A percentile compares a stretch with the other conserved stretches of the same genome.
Evolutionary conservation across 768 basidiomycete species (phyloP).

Genomic region (Pulveroboletus ravenelii): DNA sequence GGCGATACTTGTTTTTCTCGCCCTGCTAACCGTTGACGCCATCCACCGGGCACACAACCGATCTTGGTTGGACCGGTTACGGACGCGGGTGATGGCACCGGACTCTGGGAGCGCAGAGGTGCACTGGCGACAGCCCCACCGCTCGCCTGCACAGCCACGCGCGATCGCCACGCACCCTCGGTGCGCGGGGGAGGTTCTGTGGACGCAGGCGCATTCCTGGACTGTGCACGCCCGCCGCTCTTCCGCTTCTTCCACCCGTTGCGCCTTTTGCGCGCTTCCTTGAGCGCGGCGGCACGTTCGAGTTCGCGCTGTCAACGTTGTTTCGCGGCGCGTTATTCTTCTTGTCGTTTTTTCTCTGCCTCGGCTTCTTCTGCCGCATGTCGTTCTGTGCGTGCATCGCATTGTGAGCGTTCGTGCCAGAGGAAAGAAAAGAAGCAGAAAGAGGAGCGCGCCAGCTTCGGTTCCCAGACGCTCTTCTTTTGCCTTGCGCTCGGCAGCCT

Average conservation of each 20-base stretch:
- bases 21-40: slow-evolving; percentile 45
- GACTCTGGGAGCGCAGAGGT: slow-evolving; percentile 39
- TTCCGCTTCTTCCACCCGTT: slow-evolving; percentile 69
- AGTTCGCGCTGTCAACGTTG: slow-evolving; percentile 50
- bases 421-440: not conserved
- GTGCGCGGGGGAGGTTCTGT: slow-evolving; percentile 12
- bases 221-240: slow-evolving; percentile 39
- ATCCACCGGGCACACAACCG: slow-evolving; percentile 35
- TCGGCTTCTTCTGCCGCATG: slow-evolving; percentile 55
- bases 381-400: slow-evolving; percentile 36
- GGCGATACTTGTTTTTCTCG: slow-evolving; percentile 1
- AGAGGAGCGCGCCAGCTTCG: slow-evolving; percentile 46
- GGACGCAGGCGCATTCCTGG: slow-evolving; percentile 21
- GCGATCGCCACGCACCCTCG: slow-evolving; percentile 30
- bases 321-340: slow-evolving; percentile 51
- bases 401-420: slow-evolving; percentile 1
- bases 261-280: slow-evolving; percentile 56
- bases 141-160: slow-evolving; percentile 38
- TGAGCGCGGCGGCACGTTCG: slow-evolving; percentile 48
- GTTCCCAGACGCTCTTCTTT: slow-evolving; percentile 42
- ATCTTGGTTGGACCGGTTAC: slow-evolving; percentile 37
- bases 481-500: slow-evolving; percentile 13
- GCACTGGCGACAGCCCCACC: slow-evolving; percentile 5
- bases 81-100: slow-evolving; percentile 32
- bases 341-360: slow-evolving; percentile 52